phyloP scores from a whole-genome alignment of 2,329 filamentous ascomycete genomes.

The Claviceps sp. region DNA sequence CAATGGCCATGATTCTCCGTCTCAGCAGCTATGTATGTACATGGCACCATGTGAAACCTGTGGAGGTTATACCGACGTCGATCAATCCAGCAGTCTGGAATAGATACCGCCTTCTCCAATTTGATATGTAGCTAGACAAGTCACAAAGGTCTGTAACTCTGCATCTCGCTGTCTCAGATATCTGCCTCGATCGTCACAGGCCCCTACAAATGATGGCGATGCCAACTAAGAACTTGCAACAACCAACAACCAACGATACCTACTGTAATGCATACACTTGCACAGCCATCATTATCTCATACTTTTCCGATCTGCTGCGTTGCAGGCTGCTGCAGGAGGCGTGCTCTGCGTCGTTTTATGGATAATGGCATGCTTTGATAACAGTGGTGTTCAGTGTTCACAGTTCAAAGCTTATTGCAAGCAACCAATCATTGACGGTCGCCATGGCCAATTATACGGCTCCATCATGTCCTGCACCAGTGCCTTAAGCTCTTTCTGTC shows the following conservation, averaged over 20 bases:
- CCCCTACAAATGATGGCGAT: constrained; percentile 1
- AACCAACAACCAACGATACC: no score
- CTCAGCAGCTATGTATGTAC: not conserved
- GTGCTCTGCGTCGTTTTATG: not conserved
- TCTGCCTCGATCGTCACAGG: not conserved
- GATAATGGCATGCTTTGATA: not conserved
- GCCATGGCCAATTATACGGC: not conserved
- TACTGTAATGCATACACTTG: not conserved
- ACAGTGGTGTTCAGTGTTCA: not conserved
- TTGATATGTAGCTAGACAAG: no score
- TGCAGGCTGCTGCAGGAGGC: not conserved
- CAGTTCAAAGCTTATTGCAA: not conserved
- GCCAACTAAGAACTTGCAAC: not conserved
- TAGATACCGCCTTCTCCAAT: not conserved
- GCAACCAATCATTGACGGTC: not conserved
- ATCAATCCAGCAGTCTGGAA: constrained; percentile 8
- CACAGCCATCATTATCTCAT: not conserved
- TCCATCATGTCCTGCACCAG: not conserved
- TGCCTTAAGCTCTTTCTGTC: not conserved
- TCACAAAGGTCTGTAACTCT: not conserved
- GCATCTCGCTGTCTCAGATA: constrained; percentile 1
- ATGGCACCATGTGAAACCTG: not conserved
- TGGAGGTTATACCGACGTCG: constrained; percentile 5
- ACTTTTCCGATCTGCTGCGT: not conserved
- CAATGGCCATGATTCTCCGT: not conserved